phyloP scores from a whole-genome alignment of 2,329 filamentous ascomycete species.

The Pestalotiopsis sp. region DNA sequence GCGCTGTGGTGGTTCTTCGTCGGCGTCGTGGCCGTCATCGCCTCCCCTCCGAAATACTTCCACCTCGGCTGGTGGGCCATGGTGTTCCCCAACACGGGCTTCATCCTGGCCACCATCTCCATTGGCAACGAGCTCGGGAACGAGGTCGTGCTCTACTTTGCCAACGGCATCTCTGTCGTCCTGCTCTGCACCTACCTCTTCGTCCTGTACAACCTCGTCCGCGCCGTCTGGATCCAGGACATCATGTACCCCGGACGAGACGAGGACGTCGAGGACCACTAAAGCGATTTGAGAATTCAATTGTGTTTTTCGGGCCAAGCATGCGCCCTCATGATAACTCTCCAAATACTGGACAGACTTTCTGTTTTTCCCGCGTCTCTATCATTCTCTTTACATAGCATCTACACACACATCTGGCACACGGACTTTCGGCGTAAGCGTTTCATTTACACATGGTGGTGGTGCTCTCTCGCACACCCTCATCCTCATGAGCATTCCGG shows the following conservation, averaged over 20 bases:
- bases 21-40: slow-evolving; percentile 41
- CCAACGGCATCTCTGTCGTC: slow-evolving; percentile 52
- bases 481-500: too few relatives aligned
- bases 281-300: slow-evolving; percentile 6
- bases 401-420: too few relatives aligned
- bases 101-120: slow-evolving; percentile 58
- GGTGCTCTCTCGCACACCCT: too few relatives aligned
- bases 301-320: too few relatives aligned
- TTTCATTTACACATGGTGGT: neutral
- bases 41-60: slow-evolving; percentile 51
- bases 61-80: slow-evolving; percentile 68
- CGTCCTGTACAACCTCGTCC: slow-evolving; percentile 46
- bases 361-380: too few relatives aligned
- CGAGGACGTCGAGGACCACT: slow-evolving; percentile 55
- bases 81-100: slow-evolving; percentile 65
- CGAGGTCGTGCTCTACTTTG: slow-evolving; percentile 48
- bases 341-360: too few relatives aligned
- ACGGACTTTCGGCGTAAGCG: too few relatives aligned
- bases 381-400: too few relatives aligned
- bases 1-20: slow-evolving; percentile 62
- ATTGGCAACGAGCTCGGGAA: slow-evolving; percentile 53
- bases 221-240: slow-evolving; percentile 53
- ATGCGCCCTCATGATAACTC: too few relatives aligned
- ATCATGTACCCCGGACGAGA: slow-evolving; percentile 60
- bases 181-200: slow-evolving; percentile 45